Base-by-base conservation (phyloP, 1,139 yeast genomes). In the Yamadazyma atlantica region DNA sequence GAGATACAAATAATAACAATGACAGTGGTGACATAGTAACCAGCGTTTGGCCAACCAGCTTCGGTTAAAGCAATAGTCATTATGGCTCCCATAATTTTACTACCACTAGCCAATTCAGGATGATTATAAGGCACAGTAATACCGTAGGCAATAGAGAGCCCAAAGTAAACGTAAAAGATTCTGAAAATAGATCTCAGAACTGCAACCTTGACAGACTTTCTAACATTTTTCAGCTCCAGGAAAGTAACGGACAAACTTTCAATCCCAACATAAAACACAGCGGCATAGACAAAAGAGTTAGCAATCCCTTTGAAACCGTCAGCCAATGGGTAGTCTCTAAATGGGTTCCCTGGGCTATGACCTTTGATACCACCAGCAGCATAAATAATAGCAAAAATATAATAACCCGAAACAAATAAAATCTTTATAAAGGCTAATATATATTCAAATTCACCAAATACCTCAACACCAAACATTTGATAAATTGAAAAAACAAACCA, bases 171-270 rank as follows among this genome's bases (percentile, higher is more conserved):
- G 43, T 64, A 68, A 45, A 68, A 68, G 26, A 68, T 45, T 31
- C 54, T 50, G 38, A 64, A 39, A 29, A 67, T 62, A 38, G 73
- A 70, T 70, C 74, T 75, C 49, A 79, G 79, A 2, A 80, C 83
- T 3, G 79, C 73, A 42, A 67, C 70, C 39, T 79, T 71, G 14
- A 80, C 78, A 37, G 74, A 69, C 44, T 73, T 66, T 4, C 65
- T 57, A 1, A 87, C 87, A 51, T 78, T 77, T 46, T 65, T 64
- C 23, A 81, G 74, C 55, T 82, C 86, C 16, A 82, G 85, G 7
- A 82, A 82, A 4, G 86, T 79, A 41, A 82, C 64, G n/a, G 84
- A 77, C 35, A 81, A 72, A 12, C 78, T 66, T 54, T 82, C 87
- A 4, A 82, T 72, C 29, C 87, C 87, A 45, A 85, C 84, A 48